Percentiles rank a stretch among this genome's conserved stretches.
Conservation (phyloP, 768 basidiomycete genomes). For the Tulasnella sp. region DNA sequence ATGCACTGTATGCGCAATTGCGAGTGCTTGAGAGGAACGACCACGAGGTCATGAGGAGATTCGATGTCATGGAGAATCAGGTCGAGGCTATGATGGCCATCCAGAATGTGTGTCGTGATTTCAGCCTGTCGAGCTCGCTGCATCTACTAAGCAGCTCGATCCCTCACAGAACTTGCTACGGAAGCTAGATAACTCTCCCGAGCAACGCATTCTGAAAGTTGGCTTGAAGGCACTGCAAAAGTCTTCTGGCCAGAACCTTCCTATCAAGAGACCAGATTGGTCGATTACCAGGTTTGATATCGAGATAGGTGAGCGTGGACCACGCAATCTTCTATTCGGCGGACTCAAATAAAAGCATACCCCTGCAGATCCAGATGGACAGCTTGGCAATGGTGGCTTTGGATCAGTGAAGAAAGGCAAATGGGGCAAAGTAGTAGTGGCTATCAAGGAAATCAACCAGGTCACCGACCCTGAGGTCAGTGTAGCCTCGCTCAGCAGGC, state of each 20-base stretch:
- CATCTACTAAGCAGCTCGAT: too few species aligned
- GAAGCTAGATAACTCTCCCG: background rate
- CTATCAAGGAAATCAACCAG: background rate
- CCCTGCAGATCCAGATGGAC: background rate
- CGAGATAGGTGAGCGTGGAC: background rate
- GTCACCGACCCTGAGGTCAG: background rate
- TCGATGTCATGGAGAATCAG: background rate
- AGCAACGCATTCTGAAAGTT: background rate
- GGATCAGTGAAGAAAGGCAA: background rate
- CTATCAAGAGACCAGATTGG: background rate
- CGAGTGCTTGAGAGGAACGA: background rate
- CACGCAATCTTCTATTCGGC: background rate
- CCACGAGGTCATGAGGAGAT: background rate
- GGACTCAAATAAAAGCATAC: background rate
- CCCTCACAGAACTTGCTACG: background rate
- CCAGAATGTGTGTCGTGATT: background rate
- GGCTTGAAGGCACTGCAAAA: background rate
- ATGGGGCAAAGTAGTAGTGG: background rate
- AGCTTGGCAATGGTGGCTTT: background rate
- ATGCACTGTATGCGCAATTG: background rate
- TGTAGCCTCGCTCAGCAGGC: background rate
- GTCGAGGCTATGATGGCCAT: slow-evolving; percentile 5
- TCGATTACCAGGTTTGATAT: background rate
- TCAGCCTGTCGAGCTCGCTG: too few species aligned
- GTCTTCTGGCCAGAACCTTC: background rate